Conservation (phyloP, 208 protist genomes). For the Entamoeba moshkovskii region DNA sequence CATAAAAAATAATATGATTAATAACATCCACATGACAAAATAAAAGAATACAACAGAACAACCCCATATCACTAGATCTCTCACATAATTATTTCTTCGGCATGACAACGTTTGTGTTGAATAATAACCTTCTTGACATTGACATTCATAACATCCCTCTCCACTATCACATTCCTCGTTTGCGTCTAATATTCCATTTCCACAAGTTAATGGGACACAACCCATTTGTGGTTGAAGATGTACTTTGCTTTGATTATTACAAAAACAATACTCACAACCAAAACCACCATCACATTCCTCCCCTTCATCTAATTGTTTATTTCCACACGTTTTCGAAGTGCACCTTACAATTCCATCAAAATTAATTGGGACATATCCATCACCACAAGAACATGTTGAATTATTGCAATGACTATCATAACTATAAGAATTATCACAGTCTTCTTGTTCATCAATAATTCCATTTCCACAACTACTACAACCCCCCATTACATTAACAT, state of each 20-base stretch:
- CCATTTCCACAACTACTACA: background rate
- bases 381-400: background rate
- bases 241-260: background rate
- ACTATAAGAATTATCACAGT: background rate
- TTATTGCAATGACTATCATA: background rate
- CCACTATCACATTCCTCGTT: background rate
- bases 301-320: background rate
- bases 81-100: background rate
- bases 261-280: background rate
- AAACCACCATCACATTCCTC: background rate
- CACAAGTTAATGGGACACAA: background rate
- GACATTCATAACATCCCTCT: background rate
- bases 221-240: background rate
- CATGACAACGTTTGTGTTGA: background rate
- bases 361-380: background rate
- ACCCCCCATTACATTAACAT: background rate
- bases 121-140: background rate
- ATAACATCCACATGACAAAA: background rate
- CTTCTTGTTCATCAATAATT: background rate
- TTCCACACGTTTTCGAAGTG: background rate
- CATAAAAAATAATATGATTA: background rate
- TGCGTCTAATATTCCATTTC: background rate
- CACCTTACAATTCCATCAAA: background rate
- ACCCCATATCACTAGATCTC: too few relatives aligned
- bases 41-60: background rate